Evolutionary conservation across 1,284 basidiomycete genomes (phyloP).

Genomic region (Sanghuangporus baumii): DNA sequence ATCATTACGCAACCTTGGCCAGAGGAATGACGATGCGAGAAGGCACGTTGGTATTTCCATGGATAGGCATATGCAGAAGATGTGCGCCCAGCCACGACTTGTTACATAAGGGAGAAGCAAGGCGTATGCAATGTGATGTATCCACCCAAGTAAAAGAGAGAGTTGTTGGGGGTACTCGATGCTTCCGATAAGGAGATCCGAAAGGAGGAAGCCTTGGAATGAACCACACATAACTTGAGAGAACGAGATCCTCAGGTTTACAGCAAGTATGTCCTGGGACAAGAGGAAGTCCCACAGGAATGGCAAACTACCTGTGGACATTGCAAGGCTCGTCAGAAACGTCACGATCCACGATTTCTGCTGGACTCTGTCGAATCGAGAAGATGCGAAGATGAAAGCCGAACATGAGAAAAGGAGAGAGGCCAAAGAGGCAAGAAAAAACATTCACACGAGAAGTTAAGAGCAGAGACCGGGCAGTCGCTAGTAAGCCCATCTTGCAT

Average conservation of each 20-base stretch:
- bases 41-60: constrained; percentile 15
- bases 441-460: background rate
- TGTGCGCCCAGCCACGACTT: constrained; percentile 8
- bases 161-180: constrained; percentile 3
- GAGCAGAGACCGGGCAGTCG: background rate
- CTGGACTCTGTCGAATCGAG: background rate
- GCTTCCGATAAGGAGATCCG: constrained; percentile 7
- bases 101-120: background rate
- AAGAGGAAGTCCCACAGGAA: constrained; percentile 1
- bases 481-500: too few species aligned
- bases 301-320: constrained; percentile 8
- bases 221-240: constrained; percentile 2
- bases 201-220: constrained; percentile 15
- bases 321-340: constrained; percentile 1
- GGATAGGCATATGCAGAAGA: constrained; percentile 4
- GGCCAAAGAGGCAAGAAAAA: background rate
- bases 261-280: background rate
- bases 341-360: constrained; percentile 12
- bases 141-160: constrained; percentile 2
- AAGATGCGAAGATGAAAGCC: background rate
- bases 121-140: constrained; percentile 6
- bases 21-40: constrained; percentile 2
- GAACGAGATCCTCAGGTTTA: background rate
- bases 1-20: constrained; percentile 10
- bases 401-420: background rate